phyloP scores from a whole-genome alignment of 1,139 yeast genomes.

The Nadsonia commutata region DNA sequence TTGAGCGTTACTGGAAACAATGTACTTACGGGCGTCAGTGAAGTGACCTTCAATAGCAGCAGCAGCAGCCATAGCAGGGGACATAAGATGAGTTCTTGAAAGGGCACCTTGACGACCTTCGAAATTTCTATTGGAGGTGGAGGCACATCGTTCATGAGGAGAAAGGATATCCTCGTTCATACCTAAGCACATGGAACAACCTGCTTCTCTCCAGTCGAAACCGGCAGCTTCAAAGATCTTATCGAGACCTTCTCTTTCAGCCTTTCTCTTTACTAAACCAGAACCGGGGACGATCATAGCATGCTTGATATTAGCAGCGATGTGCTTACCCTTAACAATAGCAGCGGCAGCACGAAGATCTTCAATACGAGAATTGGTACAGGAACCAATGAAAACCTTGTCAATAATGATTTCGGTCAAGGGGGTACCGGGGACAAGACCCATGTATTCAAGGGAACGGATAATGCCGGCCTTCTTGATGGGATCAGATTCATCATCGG shows the following conservation, averaged over 20 bases:
- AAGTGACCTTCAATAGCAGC: conserved; percentile 90
- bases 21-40: conserved; percentile 74
- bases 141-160: conserved; percentile 95
- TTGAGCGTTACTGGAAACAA: conserved; percentile 48
- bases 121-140: conserved; percentile 95
- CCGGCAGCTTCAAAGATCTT: conserved; percentile 85
- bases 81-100: conserved; percentile 95
- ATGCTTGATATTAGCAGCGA: conserved; percentile 65
- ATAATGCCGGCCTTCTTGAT: conserved; percentile 71
- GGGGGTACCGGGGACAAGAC: conserved; percentile 71
- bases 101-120: conserved; percentile 98
- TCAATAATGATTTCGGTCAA: conserved; percentile 60
- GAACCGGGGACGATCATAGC: conserved; percentile 96
- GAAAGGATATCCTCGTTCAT: conserved; percentile 96
- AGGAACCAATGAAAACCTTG: conserved; percentile 93
- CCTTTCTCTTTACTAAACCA: conserved; percentile 83
- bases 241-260: conserved; percentile 89
- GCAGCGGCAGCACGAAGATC: conserved; percentile 92
- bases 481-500: conserved; percentile 55
- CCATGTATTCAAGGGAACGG: conserved; percentile 86
- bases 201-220: conserved; percentile 98
- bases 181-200: conserved; percentile 98
- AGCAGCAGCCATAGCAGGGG: conserved; percentile 99
- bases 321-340: conserved; percentile 80
- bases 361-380: conserved; percentile 95